A percentile compares a stretch with the other conserved stretches of the same genome.
phyloP scores from a whole-genome alignment of 768 basidiomycete species.

The Pleurotus tuber-regium region DNA sequence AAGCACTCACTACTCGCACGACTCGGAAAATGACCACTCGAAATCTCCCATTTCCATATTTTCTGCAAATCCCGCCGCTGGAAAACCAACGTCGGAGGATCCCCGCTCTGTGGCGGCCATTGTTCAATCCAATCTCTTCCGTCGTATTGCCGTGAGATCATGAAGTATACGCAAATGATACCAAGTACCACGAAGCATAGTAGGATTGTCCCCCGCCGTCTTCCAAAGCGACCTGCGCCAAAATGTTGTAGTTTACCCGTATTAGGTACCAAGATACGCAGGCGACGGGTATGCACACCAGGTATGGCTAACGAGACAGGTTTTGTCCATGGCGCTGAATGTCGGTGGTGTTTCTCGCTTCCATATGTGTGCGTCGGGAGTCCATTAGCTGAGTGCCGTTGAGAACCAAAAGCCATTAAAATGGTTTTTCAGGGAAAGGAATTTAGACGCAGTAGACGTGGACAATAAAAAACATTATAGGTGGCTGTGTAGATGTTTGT shows the following conservation, averaged over 20 bases:
- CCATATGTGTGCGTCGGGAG: conserved; percentile 43
- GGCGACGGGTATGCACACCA: conserved; percentile 52
- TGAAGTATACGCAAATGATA: conserved; percentile 45
- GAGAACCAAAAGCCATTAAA: conserved; percentile 4
- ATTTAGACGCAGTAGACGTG: conserved; percentile 1
- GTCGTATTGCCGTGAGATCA: conserved; percentile 41
- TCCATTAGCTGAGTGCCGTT: conserved; percentile 24
- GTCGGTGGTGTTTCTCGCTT: conserved; percentile 40
- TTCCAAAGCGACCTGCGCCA: conserved; percentile 44
- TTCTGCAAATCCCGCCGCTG: conserved; percentile 68
- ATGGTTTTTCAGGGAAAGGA: neutral
- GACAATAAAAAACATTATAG: neutral
- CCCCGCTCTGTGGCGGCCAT: conserved; percentile 30
- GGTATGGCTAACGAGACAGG: conserved; percentile 59
- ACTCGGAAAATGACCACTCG: conserved; percentile 87
- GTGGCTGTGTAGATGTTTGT: conserved; percentile 8
- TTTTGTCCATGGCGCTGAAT: conserved; percentile 43
- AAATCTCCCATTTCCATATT: conserved; percentile 94
- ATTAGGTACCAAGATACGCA: conserved; percentile 59
- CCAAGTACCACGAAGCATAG: conserved; percentile 50
- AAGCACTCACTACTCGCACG: conserved; percentile 55
- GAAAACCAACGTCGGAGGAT: conserved; percentile 70
- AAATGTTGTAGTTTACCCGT: conserved; percentile 42
- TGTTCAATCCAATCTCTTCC: conserved; percentile 41
- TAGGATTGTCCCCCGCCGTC: conserved; percentile 54